Evolutionary conservation across 2,329 filamentous ascomycete species (phyloP).

Genomic region (Botrytis fabae): DNA sequence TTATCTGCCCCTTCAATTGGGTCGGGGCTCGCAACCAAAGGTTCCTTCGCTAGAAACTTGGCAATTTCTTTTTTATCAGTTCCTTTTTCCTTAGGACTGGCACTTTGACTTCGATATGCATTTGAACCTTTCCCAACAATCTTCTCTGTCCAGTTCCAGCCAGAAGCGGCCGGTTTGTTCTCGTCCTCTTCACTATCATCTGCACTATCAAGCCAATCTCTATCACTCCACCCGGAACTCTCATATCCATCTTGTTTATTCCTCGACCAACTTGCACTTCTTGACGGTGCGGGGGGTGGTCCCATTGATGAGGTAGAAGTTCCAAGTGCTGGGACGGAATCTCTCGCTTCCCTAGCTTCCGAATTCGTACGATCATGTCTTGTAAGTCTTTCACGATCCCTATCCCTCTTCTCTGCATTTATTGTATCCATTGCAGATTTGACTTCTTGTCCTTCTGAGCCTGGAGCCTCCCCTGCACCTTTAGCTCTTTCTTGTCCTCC

Average conservation of each 20-base stretch:
- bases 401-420: background rate
- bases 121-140: conserved; percentile 49
- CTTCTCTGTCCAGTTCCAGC: conserved; percentile 57
- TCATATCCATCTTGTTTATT: conserved; percentile 43
- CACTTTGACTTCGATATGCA: conserved; percentile 1
- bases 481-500: conserved; percentile 68
- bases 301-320: conserved; percentile 25
- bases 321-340: conserved; percentile 40
- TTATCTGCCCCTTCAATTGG: background rate
- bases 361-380: conserved; percentile 47
- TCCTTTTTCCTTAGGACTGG: background rate
- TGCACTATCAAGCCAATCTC: conserved; percentile 59
- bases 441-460: conserved; percentile 66
- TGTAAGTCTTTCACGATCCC: conserved; percentile 32
- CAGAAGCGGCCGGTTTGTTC: conserved; percentile 31
- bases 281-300: conserved; percentile 13
- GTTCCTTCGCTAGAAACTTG: background rate
- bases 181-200: conserved; percentile 43
- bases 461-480: conserved; percentile 55
- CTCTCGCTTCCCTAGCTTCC: conserved; percentile 49
- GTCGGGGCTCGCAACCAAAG: background rate
- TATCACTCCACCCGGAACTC: conserved; percentile 63
- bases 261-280: background rate
- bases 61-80: background rate
- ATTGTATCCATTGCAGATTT: conserved; percentile 37